Percentiles rank a stretch among this genome's conserved stretches.
Evolutionary conservation across 2,329 filamentous ascomycete species (phyloP).

Genomic region (Coniella lustricola): DNA sequence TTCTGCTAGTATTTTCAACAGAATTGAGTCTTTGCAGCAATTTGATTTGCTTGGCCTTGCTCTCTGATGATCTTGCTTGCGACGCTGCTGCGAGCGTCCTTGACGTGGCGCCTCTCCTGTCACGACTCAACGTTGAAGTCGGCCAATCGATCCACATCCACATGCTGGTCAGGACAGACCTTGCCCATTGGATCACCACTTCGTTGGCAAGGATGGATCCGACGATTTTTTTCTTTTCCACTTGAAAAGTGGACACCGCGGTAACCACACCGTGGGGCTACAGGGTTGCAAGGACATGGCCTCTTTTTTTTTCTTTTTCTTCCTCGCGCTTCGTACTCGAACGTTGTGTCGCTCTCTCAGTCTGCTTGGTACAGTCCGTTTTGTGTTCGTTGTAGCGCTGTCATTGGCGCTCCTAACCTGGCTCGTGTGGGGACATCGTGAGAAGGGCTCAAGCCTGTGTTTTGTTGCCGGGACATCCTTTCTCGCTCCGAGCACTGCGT

Average conservation of each 20-base stretch:
- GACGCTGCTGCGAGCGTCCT: conserved; percentile 11
- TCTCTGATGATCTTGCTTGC: conserved; percentile 16
- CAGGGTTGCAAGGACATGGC: conserved; percentile 3
- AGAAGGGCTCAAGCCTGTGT: background rate
- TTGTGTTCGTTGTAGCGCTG: background rate
- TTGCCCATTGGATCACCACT: conserved; percentile 22
- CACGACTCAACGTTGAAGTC: conserved; percentile 17
- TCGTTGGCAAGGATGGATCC: conserved; percentile 21
- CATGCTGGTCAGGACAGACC: conserved; percentile 29
- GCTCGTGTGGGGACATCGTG: background rate
- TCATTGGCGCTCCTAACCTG: conserved; percentile 3
- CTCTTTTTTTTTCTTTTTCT: conserved; percentile 17
- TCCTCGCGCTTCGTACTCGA: conserved; percentile 9
- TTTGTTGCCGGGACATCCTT: conserved; percentile 11
- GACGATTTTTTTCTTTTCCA: conserved; percentile 15
- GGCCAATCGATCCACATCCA: conserved; percentile 27
- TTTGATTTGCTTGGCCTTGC: conserved; percentile 17
- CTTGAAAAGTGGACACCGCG: conserved; percentile 14
- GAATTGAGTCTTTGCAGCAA: too few species aligned
- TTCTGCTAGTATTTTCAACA: too few species aligned
- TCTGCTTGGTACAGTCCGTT: conserved; percentile 7
- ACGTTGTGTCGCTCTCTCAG: conserved; percentile 14
- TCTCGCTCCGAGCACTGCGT: conserved; percentile 10
- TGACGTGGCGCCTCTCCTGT: conserved; percentile 34
- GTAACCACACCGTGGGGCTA: conserved; percentile 12